Conservation (phyloP, 495 filamentous ascomycete genomes). For the Neurospora discreta region DNA sequence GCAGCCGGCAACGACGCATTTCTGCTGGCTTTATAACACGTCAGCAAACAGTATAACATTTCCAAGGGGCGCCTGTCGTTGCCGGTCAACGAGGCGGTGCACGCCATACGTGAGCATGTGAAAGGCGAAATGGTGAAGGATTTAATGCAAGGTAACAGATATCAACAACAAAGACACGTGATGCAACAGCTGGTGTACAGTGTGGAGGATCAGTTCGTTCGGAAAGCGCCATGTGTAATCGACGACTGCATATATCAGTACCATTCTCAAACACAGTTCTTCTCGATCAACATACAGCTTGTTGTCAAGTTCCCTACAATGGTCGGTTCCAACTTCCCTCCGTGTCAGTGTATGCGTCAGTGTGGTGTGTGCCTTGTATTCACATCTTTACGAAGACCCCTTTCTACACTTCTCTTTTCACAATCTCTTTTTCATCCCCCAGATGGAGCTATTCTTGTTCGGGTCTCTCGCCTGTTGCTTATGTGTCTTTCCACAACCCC, state of each 20-base stretch:
- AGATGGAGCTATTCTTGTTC: neutral
- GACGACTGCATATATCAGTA: neutral
- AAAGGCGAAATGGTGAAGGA: neutral
- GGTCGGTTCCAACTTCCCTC: neutral
- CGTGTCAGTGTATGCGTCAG: neutral
- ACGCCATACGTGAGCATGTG: neutral
- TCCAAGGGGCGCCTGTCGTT: neutral
- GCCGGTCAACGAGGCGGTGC: neutral
- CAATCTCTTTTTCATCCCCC: neutral
- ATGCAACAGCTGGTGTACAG: neutral
- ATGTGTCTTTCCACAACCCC: neutral
- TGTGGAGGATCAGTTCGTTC: neutral
- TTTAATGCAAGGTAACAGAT: neutral
- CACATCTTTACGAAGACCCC: neutral
- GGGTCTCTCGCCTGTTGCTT: neutral
- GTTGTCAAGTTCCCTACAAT: neutral
- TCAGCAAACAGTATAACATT: neutral
- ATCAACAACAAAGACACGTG: neutral
- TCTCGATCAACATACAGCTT: neutral
- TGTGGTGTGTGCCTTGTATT: neutral
- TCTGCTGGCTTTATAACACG: neutral
- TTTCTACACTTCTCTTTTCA: neutral
- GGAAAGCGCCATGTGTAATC: accelerated
- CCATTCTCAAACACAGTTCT: neutral
- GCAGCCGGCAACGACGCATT: neutral